A percentile compares a stretch with the other conserved stretches of the same genome.
phyloP scores from a whole-genome alignment of 2,329 filamentous ascomycete species.

The Verticillium albo-atrum region DNA sequence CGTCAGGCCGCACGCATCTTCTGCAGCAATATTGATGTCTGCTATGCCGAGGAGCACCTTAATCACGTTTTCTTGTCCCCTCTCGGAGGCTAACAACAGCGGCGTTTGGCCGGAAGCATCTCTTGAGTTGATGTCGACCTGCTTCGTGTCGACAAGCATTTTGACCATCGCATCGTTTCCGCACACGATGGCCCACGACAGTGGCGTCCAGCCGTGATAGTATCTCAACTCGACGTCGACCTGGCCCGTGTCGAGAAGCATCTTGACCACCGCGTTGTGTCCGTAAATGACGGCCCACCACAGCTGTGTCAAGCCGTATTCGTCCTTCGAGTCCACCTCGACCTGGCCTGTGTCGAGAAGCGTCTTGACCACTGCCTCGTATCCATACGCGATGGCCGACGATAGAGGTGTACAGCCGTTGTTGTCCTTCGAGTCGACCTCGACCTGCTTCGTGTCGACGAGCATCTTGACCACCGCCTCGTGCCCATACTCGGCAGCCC shows the following conservation, averaged over 20 bases:
- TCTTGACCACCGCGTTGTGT: conserved; percentile 8
- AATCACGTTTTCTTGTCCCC: neutral
- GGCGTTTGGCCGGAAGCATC: neutral
- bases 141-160: neutral
- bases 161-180: neutral
- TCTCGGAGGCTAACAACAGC: neutral
- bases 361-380: conserved; percentile 7
- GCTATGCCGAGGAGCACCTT: neutral
- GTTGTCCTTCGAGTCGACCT: conserved; percentile 2
- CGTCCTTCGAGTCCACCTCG: conserved; percentile 9
- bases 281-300: conserved; percentile 12
- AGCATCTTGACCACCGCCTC: neutral
- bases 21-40: neutral
- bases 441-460: neutral
- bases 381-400: conserved; percentile 9
- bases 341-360: conserved; percentile 10
- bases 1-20: neutral
- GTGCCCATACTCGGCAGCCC: neutral
- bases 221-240: neutral
- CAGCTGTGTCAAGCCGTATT: conserved; percentile 10
- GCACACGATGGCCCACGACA: neutral
- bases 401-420: conserved; percentile 7
- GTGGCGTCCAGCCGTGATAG: neutral
- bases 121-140: neutral
- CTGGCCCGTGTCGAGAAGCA: neutral